A percentile compares a stretch with the other conserved stretches of the same genome.
Conservation (phyloP, 2,329 filamentous ascomycete species). For the Colletotrichum cuscutae region DNA sequence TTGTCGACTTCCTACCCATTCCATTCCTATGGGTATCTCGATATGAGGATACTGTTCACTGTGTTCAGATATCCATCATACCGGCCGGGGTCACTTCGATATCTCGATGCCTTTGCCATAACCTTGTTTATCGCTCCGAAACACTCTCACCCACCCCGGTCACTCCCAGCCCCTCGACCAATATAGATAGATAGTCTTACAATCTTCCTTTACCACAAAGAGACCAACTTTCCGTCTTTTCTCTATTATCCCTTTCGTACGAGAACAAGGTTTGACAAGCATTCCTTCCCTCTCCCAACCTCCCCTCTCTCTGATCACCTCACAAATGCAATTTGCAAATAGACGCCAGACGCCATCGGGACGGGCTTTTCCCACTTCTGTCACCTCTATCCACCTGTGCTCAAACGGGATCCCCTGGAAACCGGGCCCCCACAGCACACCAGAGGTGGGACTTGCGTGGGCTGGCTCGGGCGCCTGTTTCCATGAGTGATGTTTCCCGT, state of each 20-base stretch:
- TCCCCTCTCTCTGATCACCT: neutral
- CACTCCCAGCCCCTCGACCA: slow-evolving; percentile 25
- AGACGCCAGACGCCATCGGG: neutral
- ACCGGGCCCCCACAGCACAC: slow-evolving; percentile 17
- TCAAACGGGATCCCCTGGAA: slow-evolving; percentile 8
- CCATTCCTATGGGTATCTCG: neutral
- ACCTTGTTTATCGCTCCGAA: neutral
- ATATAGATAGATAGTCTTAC: slow-evolving; percentile 9
- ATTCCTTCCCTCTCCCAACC: neutral
- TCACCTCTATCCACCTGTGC: neutral
- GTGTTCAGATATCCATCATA: neutral
- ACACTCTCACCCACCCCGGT: neutral
- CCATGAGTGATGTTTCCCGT: neutral
- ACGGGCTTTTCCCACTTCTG: neutral
- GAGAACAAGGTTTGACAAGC: neutral
- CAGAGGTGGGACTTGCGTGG: neutral
- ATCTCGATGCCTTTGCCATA: neutral
- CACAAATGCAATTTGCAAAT: neutral
- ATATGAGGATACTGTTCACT: neutral
- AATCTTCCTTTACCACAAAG: slow-evolving; percentile 5
- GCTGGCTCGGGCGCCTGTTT: slow-evolving; percentile 10
- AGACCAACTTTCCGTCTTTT: neutral
- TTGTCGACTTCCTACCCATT: neutral
- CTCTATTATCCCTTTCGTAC: neutral
- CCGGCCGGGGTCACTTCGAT: neutral